These are phyloP conservation scores for Noccaea caerulescens DNA, from an alignment of 345 rosid genomes.

Conservation along the genomic window DNA sequence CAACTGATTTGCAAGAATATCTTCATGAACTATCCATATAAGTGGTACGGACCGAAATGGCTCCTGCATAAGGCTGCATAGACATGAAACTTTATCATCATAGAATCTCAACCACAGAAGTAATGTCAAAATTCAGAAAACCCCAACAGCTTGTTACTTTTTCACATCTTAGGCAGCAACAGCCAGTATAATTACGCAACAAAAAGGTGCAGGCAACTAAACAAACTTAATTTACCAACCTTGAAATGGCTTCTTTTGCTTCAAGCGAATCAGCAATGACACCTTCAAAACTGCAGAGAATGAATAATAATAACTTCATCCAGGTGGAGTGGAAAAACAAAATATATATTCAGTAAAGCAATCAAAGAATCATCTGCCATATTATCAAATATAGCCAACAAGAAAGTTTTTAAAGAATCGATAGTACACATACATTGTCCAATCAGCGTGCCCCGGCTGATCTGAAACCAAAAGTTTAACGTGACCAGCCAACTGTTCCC, in stretches of 20 bases:
- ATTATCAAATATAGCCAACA: background rate
- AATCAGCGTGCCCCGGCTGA: slow-evolving; percentile 64
- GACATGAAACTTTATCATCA: slow-evolving; percentile 62
- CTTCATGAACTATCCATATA: slow-evolving; percentile 95
- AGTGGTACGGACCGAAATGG: slow-evolving; percentile 89
- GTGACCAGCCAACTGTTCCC: slow-evolving; percentile 67
- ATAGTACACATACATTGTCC: slow-evolving; percentile 73
- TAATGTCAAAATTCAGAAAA: slow-evolving; percentile 19
- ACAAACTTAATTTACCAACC: slow-evolving; percentile 52
- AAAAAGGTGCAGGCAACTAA: slow-evolving; percentile 24
- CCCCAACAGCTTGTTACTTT: slow-evolving; percentile 25
- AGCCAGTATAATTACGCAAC: slow-evolving; percentile 7
- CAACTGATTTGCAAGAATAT: slow-evolving; percentile 76
- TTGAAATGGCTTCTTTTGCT: slow-evolving; percentile 79
- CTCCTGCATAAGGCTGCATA: slow-evolving; percentile 99
- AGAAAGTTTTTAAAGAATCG: slow-evolving; percentile 15
- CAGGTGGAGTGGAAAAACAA: slow-evolving; percentile 34
- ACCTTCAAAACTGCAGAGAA: slow-evolving; percentile 80
- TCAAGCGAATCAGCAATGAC: slow-evolving; percentile 81
- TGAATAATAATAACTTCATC: slow-evolving; percentile 37
- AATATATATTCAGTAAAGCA: slow-evolving; percentile 25
- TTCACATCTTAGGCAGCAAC: slow-evolving; percentile 24
- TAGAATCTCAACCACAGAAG: slow-evolving; percentile 45
- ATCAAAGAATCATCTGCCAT: slow-evolving; percentile 29
- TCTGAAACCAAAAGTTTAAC: slow-evolving; percentile 57